Evolutionary conservation across 202 grass and related monocot species (phyloP).

Genomic region (Setaria viridis): DNA sequence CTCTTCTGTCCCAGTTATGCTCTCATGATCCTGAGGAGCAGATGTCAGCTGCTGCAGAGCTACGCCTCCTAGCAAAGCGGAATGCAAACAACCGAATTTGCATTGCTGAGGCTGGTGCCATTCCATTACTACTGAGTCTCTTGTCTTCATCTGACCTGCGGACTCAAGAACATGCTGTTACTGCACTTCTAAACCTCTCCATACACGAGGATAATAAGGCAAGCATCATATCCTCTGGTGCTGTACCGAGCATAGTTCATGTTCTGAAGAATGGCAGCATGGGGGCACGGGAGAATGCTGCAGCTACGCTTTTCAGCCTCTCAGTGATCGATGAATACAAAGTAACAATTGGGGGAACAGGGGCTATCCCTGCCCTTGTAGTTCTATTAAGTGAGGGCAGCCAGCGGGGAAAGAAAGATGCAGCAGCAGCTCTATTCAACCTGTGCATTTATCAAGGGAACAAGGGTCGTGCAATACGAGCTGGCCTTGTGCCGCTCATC

Average conservation of each 20-base stretch:
- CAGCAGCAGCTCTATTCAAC: conserved; percentile 89
- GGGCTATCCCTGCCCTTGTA: conserved; percentile 82
- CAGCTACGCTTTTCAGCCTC: conserved; percentile 86
- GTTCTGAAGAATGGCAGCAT: conserved; percentile 88
- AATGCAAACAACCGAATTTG: conserved; percentile 79
- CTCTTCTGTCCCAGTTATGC: conserved; percentile 63
- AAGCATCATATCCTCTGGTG: conserved; percentile 70
- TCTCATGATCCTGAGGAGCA: conserved; percentile 63
- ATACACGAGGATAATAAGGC: conserved; percentile 85
- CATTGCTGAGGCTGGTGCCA: conserved; percentile 85
- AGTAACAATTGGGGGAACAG: conserved; percentile 69
- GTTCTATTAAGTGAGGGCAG: conserved; percentile 81
- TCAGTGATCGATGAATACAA: conserved; percentile 86
- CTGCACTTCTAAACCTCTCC: conserved; percentile 81
- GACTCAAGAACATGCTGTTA: conserved; percentile 90
- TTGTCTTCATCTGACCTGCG: conserved; percentile 59
- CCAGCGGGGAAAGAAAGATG: conserved; percentile 85
- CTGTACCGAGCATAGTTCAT: conserved; percentile 74
- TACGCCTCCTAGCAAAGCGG: conserved; percentile 80
- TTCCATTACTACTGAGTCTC: conserved; percentile 69
- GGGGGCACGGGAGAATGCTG: conserved; percentile 87
- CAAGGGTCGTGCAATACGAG: conserved; percentile 76
- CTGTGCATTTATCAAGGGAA: conserved; percentile 95
- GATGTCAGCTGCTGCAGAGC: conserved; percentile 69
- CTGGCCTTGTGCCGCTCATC: conserved; percentile 84